Percentiles rank a stretch among this genome's conserved stretches.
phyloP scores from a whole-genome alignment of 2,329 filamentous ascomycete species.

The Proliferodiscus dingleyae region DNA sequence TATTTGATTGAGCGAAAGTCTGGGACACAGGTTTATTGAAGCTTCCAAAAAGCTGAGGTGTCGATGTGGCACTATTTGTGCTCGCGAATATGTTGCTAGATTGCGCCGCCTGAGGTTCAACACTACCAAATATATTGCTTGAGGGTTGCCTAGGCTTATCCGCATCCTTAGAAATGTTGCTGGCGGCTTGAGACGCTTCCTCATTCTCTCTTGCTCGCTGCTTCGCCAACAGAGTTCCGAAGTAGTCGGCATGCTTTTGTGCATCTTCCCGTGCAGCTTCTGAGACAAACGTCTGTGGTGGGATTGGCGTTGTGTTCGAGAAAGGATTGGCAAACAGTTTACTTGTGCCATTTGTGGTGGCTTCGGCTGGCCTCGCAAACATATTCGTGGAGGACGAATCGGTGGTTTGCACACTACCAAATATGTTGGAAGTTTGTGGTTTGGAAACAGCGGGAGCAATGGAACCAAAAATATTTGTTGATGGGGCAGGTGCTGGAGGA shows the following conservation, averaged over 20 bases:
- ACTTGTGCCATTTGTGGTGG: too few species aligned
- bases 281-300: too few species aligned
- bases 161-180: neutral
- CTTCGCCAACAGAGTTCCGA: neutral
- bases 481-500: neutral
- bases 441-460: too few species aligned
- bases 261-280: too few species aligned
- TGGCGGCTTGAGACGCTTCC: neutral
- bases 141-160: constrained; percentile 3
- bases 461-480: neutral
- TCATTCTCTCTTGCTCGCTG: neutral
- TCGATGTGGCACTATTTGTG: constrained; percentile 1
- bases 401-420: too few species aligned
- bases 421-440: too few species aligned
- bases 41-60: constrained; percentile 7
- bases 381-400: too few species aligned
- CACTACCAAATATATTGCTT: constrained; percentile 9
- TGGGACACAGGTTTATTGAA: constrained; percentile 8
- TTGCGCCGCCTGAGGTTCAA: constrained; percentile 2
- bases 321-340: too few species aligned
- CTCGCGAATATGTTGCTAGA: constrained; percentile 12
- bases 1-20: neutral
- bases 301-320: too few species aligned
- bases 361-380: too few species aligned
- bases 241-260: neutral